These are phyloP conservation scores for Breynia disticha DNA, from an alignment of 441 rosid genomes.

Conservation along the genomic window DNA sequence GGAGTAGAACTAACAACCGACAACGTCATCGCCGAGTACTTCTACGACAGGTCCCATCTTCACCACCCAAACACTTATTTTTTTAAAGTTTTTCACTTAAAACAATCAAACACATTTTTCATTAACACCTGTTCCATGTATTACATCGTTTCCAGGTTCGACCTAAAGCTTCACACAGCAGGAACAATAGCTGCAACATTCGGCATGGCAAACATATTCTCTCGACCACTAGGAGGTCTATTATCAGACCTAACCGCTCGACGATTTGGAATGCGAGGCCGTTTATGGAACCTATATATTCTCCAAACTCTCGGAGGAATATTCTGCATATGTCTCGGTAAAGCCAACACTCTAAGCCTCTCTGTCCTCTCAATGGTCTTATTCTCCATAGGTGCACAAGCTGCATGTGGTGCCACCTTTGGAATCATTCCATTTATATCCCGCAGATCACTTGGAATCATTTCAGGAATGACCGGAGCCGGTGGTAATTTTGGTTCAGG, in stretches of 20 bases:
- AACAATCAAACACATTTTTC: too few relatives aligned
- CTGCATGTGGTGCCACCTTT: constrained; percentile 36
- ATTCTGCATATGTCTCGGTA: constrained; percentile 30
- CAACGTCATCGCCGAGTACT: constrained; percentile 58
- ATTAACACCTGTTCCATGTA: too few relatives aligned
- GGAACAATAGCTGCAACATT: constrained; percentile 28
- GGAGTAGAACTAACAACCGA: constrained; percentile 61
- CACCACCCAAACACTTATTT: neutral
- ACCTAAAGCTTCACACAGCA: constrained; percentile 27
- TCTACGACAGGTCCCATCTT: constrained; percentile 48
- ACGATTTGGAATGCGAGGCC: constrained; percentile 31
- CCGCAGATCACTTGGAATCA: constrained; percentile 25
- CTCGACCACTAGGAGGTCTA: constrained; percentile 25
- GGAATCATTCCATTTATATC: constrained; percentile 35
- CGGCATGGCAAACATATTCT: constrained; percentile 31
- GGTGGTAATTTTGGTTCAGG: constrained; percentile 35
- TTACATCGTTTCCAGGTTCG: constrained; percentile 12
- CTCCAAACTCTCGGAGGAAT: constrained; percentile 34
- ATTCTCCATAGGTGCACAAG: constrained; percentile 32
- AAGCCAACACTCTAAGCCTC: constrained; percentile 18
- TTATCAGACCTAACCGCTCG: constrained; percentile 21
- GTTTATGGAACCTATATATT: constrained; percentile 27
- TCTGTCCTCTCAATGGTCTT: constrained; percentile 28
- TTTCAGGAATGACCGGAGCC: constrained; percentile 29
- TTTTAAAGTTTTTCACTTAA: neutral